A percentile compares a stretch with the other conserved stretches of the same genome.
These are phyloP conservation scores for Aegilops sharonensis DNA, from an alignment of 176 grass and related monocot genomes.

Conservation along the genomic window DNA sequence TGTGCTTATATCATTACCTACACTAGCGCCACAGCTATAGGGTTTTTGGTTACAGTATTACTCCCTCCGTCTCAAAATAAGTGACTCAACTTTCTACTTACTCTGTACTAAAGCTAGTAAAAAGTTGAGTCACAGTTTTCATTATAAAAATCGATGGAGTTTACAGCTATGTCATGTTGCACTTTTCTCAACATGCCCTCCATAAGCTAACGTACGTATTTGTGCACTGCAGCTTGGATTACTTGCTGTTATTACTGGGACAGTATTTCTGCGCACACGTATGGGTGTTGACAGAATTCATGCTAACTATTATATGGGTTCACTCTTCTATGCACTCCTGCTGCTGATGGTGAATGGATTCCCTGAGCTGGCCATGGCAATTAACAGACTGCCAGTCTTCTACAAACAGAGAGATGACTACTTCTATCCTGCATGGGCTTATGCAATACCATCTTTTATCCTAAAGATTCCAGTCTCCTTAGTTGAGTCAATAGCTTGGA, in stretches of 20 bases:
- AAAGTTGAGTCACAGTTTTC: neutral
- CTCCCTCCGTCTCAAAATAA: too few relatives aligned
- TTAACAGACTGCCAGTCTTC: slow-evolving; percentile 65
- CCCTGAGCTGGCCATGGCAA: slow-evolving; percentile 70
- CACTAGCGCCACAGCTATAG: neutral
- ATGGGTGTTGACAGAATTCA: slow-evolving; percentile 53
- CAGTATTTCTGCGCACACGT: slow-evolving; percentile 59
- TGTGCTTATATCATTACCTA: neutral
- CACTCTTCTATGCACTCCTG: slow-evolving; percentile 66
- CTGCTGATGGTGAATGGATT: slow-evolving; percentile 77
- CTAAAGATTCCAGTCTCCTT: slow-evolving; percentile 79
- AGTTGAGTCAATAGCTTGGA: slow-evolving; percentile 66
- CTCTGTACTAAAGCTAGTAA: too few relatives aligned
- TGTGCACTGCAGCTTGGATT: slow-evolving; percentile 48
- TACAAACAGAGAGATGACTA: slow-evolving; percentile 78
- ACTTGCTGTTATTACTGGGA: slow-evolving; percentile 55
- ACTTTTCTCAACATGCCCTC: neutral
- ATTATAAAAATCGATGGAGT: neutral
- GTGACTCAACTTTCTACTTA: too few relatives aligned
- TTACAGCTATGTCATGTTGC: neutral
- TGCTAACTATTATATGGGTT: slow-evolving; percentile 77
- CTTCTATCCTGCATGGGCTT: slow-evolving; percentile 92
- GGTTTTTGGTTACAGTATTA: neutral
- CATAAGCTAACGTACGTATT: neutral
- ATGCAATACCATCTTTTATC: slow-evolving; percentile 65